phyloP scores from a whole-genome alignment of 805 yeast genomes.

The Millerago galiae region DNA sequence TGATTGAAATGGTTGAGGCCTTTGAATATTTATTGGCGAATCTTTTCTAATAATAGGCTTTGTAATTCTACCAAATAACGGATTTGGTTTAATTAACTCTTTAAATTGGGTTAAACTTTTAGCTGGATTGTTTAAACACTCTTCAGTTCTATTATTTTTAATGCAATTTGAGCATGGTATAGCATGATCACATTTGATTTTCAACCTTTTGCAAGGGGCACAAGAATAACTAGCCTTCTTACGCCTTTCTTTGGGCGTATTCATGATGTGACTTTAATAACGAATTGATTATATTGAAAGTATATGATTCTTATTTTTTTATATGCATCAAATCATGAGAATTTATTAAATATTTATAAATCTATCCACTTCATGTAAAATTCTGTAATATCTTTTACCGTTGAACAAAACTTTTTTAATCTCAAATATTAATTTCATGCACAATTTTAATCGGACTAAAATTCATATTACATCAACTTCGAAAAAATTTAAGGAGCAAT shows the following conservation, averaged over 20 bases:
- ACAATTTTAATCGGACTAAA: too few species aligned
- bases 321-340: too few species aligned
- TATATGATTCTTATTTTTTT: too few species aligned
- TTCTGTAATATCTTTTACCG: too few species aligned
- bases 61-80: slow-evolving; percentile 14
- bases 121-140: slow-evolving; percentile 14
- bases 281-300: background rate
- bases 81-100: slow-evolving; percentile 17
- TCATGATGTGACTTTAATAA: background rate
- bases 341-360: too few species aligned
- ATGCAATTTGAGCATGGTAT: slow-evolving; percentile 17
- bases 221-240: slow-evolving; percentile 16
- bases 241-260: slow-evolving; percentile 7
- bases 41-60: background rate
- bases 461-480: too few species aligned
- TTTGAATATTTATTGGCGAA: too few species aligned
- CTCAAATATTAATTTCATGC: too few species aligned
- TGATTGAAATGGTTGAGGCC: background rate
- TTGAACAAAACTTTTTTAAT: too few species aligned
- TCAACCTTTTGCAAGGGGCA: slow-evolving; percentile 15
- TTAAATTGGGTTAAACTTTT: slow-evolving; percentile 13
- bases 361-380: too few species aligned
- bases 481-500: too few species aligned
- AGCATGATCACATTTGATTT: slow-evolving; percentile 15
- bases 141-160: slow-evolving; percentile 9